A percentile compares a stretch with the other conserved stretches of the same genome.
Evolutionary conservation across 768 basidiomycete genomes (phyloP).

Genomic region (Boletus speciosus): DNA sequence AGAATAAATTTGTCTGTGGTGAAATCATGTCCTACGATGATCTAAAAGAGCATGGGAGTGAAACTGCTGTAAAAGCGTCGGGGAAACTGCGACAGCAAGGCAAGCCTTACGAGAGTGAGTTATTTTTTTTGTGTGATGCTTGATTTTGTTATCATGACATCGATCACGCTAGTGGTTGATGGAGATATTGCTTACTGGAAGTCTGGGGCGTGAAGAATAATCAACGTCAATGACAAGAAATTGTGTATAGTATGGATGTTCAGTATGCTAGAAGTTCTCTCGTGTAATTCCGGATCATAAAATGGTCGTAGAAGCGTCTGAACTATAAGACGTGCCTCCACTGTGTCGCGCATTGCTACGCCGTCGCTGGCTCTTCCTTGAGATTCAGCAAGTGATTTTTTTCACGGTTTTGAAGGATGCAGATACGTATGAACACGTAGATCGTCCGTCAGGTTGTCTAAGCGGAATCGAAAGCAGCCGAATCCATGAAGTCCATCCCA

Average conservation of each 20-base stretch:
- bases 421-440: neutral
- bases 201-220: slow-evolving; percentile 46
- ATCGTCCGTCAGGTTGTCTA: neutral
- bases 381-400: neutral
- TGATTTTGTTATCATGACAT: slow-evolving; percentile 5
- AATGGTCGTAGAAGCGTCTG: neutral
- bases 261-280: slow-evolving; percentile 10
- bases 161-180: slow-evolving; percentile 58
- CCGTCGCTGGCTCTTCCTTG: neutral
- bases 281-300: slow-evolving; percentile 8
- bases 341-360: neutral
- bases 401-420: neutral
- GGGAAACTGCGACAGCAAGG: slow-evolving; percentile 95
- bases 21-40: slow-evolving; percentile 95
- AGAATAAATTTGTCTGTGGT: slow-evolving; percentile 96
- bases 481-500: neutral
- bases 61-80: slow-evolving; percentile 88
- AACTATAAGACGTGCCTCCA: neutral
- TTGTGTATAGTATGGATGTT: slow-evolving; percentile 8
- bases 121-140: neutral
- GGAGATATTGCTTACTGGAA: slow-evolving; percentile 96
- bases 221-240: neutral
- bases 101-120: slow-evolving; percentile 92
- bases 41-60: slow-evolving; percentile 86
- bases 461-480: neutral